A percentile compares a stretch with the other conserved stretches of the same genome.
phyloP scores from a whole-genome alignment of 1,284 basidiomycete species.

The Tetrapyrgos nigripes region DNA sequence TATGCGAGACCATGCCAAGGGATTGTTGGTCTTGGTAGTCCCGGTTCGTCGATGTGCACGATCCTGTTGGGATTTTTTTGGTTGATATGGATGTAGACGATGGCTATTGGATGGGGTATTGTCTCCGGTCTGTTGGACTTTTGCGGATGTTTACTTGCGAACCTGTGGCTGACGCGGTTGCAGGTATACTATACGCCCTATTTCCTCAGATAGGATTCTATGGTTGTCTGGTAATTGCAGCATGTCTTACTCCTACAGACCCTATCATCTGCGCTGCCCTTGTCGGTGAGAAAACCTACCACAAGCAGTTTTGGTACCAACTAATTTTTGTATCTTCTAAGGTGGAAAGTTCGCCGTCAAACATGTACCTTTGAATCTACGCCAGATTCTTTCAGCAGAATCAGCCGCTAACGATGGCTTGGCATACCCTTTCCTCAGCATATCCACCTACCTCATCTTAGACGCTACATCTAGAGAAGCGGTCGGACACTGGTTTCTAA shows the following conservation, averaged over 20 bases:
- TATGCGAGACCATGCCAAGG: conserved; percentile 61
- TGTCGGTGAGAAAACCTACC: conserved; percentile 50
- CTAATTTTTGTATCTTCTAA: conserved; percentile 29
- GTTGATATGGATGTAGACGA: too few species aligned
- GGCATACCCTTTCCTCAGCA: conserved; percentile 91
- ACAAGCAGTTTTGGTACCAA: conserved; percentile 7
- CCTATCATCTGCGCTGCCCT: conserved; percentile 78
- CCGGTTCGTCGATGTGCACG: too few species aligned
- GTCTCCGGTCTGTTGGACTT: conserved; percentile 66
- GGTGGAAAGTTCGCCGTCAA: conserved; percentile 90
- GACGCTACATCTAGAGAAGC: conserved; percentile 71
- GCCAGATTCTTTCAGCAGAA: conserved; percentile 89
- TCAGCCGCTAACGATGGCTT: conserved; percentile 78
- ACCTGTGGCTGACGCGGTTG: background rate
- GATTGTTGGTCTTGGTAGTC: conserved; percentile 69
- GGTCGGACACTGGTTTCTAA: conserved; percentile 79
- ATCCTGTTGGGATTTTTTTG: too few species aligned
- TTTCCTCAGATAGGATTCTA: conserved; percentile 76
- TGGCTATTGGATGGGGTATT: conserved; percentile 79
- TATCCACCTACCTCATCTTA: conserved; percentile 87
- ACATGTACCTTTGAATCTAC: conserved; percentile 86
- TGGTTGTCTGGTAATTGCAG: conserved; percentile 85
- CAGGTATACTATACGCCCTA: conserved; percentile 66
- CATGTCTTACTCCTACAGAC: conserved; percentile 94
- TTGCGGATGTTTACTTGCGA: background rate